phyloP scores from a whole-genome alignment of 1,284 basidiomycete species.

The Albatrellus sp. region DNA sequence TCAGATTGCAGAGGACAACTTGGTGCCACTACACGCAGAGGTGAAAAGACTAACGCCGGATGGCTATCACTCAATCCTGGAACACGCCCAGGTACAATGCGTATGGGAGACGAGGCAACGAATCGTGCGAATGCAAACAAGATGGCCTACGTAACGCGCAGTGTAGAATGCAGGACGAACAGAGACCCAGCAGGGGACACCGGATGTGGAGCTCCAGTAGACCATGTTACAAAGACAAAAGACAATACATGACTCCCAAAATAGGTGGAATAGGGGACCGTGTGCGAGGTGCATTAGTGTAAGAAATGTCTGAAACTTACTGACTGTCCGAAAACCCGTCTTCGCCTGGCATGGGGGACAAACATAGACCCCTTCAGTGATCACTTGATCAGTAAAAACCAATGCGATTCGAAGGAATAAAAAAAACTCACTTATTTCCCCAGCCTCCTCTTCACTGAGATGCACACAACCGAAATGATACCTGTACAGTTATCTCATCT shows the following conservation, averaged over 20 bases:
- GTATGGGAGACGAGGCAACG: not conserved
- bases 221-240: constrained; percentile 4
- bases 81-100: not conserved
- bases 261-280: constrained; percentile 9
- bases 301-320: constrained; percentile 49
- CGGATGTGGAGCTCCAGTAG: not conserved
- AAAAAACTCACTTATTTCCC: constrained; percentile 57
- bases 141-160: constrained; percentile 2
- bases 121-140: not conserved
- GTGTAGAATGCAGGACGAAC: constrained; percentile 1
- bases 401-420: not conserved
- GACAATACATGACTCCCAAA: not conserved
- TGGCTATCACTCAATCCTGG: not conserved
- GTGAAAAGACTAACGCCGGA: too few relatives aligned
- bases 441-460: constrained; percentile 46
- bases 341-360: constrained; percentile 54
- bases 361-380: constrained; percentile 46
- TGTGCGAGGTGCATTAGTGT: constrained; percentile 15
- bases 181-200: not conserved
- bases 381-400: constrained; percentile 5
- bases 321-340: constrained; percentile 55
- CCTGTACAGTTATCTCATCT: constrained; percentile 26
- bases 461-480: constrained; percentile 64
- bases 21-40: too few relatives aligned
- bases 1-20: too few relatives aligned